Evolutionary conservation across 2,329 filamentous ascomycete genomes (phyloP).

Genomic region (Torrubiellomyces zombiae): DNA sequence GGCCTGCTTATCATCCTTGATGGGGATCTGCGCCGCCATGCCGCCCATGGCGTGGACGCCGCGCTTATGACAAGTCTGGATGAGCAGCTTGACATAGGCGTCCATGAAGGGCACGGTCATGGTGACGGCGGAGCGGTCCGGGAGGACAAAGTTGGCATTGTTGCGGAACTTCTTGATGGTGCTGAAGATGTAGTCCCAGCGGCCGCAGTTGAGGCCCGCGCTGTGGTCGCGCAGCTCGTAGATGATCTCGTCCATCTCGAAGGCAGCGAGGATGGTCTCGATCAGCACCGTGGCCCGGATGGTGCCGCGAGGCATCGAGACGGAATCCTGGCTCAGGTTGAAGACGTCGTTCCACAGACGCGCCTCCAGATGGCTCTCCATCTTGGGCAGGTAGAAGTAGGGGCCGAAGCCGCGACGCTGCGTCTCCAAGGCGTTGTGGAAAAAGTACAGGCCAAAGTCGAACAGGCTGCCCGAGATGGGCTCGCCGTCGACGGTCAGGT

Average conservation of each 20-base stretch:
- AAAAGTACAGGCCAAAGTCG: conserved; percentile 98
- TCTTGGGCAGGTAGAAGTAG: conserved; percentile 97
- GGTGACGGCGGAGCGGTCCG: conserved; percentile 78
- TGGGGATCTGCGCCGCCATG: conserved; percentile 97
- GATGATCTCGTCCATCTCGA: conserved; percentile 99
- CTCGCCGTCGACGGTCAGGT: conserved; percentile 89
- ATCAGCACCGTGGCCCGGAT: conserved; percentile 93
- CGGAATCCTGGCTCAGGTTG: conserved; percentile 86
- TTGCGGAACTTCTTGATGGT: conserved; percentile 99
- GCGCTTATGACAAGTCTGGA: conserved; percentile 93
- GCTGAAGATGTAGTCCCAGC: conserved; percentile 99
- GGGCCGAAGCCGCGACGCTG: conserved; percentile 72
- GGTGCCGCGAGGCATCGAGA: conserved; percentile 76
- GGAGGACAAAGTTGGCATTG: conserved; percentile 82
- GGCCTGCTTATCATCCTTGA: conserved; percentile 82
- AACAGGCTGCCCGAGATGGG: conserved; percentile 85
- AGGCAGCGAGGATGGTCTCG: conserved; percentile 92
- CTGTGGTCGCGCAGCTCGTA: conserved; percentile 96
- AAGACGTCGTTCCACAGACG: conserved; percentile 97
- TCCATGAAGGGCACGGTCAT: conserved; percentile 99
- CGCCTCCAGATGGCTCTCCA: conserved; percentile 95
- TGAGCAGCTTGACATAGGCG: conserved; percentile 84
- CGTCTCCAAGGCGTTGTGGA: conserved; percentile 87
- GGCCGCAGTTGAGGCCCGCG: conserved; percentile 90
- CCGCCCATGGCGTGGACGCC: conserved; percentile 98